These are phyloP conservation scores for Quercus berberidifolia DNA, from an alignment of 306 rosid genomes.

Conservation along the genomic window DNA sequence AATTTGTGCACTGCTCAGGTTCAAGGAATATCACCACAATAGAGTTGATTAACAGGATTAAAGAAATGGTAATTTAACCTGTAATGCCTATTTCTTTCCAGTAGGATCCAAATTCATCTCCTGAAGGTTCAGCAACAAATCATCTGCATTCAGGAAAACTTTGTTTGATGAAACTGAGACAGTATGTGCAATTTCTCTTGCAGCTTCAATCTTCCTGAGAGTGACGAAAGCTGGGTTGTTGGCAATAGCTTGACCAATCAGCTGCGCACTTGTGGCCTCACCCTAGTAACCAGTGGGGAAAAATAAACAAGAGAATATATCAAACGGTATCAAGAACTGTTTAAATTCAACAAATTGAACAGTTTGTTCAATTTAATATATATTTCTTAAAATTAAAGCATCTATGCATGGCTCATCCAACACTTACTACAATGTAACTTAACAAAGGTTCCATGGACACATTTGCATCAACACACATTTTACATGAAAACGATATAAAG, in stretches of 20 bases:
- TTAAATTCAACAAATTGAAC: background rate
- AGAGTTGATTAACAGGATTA: background rate
- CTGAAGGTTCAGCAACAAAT: slow-evolving; percentile 83
- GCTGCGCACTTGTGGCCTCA: slow-evolving; percentile 80
- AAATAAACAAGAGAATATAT: background rate
- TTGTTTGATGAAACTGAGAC: slow-evolving; percentile 61
- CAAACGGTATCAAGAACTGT: background rate
- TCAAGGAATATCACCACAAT: background rate
- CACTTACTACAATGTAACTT: too few species aligned
- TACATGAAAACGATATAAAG: too few species aligned
- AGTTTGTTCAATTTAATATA: too few species aligned
- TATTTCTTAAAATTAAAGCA: too few species aligned
- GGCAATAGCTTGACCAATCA: slow-evolving; percentile 83
- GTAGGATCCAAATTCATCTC: slow-evolving; percentile 46
- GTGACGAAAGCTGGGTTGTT: slow-evolving; percentile 77
- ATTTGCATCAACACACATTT: too few species aligned
- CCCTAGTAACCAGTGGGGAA: slow-evolving; percentile 41
- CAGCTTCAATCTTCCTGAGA: slow-evolving; percentile 88
- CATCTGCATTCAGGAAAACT: slow-evolving; percentile 59
- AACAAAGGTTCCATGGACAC: too few species aligned
- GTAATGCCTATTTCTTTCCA: slow-evolving; percentile 26
- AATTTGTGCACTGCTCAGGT: slow-evolving; percentile 2
- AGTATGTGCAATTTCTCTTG: slow-evolving; percentile 75
- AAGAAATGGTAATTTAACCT: background rate
- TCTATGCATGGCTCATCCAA: too few species aligned